Conservation (phyloP, 202 grass and related monocot species). For the Musa balbisiana region DNA sequence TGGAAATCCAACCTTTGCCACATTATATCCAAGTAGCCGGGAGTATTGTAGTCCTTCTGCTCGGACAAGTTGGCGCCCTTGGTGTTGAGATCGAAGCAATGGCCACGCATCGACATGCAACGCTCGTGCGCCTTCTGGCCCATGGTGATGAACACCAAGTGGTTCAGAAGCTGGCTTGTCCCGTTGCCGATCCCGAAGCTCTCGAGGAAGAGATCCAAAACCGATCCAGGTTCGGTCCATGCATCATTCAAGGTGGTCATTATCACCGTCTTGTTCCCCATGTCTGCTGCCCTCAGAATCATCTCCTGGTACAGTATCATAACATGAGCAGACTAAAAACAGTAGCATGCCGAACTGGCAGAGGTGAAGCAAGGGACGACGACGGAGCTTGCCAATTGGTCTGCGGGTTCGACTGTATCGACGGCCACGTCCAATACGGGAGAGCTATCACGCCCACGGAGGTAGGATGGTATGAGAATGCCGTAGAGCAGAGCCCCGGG, state of each 20-base stretch:
- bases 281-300: slow-evolving; percentile 37
- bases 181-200: slow-evolving; percentile 44
- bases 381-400: no score
- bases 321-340: no score
- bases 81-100: slow-evolving; percentile 45
- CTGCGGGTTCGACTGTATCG: no score
- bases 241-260: slow-evolving; percentile 51
- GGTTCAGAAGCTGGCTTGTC: slow-evolving; percentile 36
- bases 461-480: no score
- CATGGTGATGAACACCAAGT: slow-evolving; percentile 55
- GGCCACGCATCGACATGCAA: slow-evolving; percentile 40
- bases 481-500: no score
- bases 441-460: no score
- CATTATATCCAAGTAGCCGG: slow-evolving; percentile 46
- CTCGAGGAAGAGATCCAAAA: slow-evolving; percentile 46
- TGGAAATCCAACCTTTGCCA: slow-evolving; percentile 49
- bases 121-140: slow-evolving; percentile 35
- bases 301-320: background rate
- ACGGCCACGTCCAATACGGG: no score
- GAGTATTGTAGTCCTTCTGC: slow-evolving; percentile 32
- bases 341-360: no score
- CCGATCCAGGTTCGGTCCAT: slow-evolving; percentile 36
- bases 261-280: slow-evolving; percentile 51
- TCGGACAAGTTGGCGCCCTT: slow-evolving; percentile 26
- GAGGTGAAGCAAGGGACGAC: no score